phyloP scores from a whole-genome alignment of 176 grass and related monocot genomes.

The Olyra latifolia region DNA sequence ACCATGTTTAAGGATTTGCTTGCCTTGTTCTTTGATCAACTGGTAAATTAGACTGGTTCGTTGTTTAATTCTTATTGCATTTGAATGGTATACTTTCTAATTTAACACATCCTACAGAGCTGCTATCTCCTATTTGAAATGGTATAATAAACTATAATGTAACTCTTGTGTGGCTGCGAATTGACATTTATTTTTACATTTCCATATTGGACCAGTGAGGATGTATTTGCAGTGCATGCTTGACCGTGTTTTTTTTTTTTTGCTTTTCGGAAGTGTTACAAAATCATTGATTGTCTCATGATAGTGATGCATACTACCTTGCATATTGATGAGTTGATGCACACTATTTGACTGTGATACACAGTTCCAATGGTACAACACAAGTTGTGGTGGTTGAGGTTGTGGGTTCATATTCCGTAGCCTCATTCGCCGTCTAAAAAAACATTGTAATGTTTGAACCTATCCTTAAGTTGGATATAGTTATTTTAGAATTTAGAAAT shows the following conservation, averaged over 20 bases:
- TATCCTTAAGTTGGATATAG: background rate
- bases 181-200: background rate
- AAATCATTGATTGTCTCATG: background rate
- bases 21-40: background rate
- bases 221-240: background rate
- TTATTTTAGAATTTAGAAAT: slow-evolving; percentile 7
- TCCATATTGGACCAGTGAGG: background rate
- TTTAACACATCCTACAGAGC: background rate
- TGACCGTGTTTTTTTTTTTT: background rate
- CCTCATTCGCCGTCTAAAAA: background rate
- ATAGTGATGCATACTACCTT: background rate
- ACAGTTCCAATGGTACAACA: background rate
- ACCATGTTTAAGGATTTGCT: background rate
- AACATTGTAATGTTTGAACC: background rate
- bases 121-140: background rate
- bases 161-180: background rate
- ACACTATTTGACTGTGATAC: background rate
- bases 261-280: background rate
- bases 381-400: background rate
- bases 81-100: background rate
- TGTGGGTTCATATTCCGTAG: background rate
- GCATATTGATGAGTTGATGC: background rate
- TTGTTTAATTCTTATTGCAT: background rate
- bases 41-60: background rate
- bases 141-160: background rate